Evolutionary conservation across 208 protist species (phyloP), one percentile per base, ranked within the genome.

Genomic region (Wallacemonas sp.): DNA sequence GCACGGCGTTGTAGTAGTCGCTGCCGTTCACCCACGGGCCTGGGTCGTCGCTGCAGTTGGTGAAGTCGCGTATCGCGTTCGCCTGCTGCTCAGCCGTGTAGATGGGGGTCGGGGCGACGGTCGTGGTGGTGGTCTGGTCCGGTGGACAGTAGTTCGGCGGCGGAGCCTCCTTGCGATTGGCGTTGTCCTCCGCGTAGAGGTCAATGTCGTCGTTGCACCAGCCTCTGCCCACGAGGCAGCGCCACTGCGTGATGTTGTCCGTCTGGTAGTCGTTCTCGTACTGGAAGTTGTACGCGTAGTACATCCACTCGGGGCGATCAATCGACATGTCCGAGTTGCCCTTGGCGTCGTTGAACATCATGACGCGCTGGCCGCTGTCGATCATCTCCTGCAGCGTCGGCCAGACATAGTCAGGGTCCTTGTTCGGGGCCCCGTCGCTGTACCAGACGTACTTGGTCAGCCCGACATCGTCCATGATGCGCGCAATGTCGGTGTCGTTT

Each of bases 181-280:
- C 33, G 25, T 64, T 64, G 25, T 59, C 52, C 4, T 59, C 52
- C 3, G 7, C 31, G 29, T 36, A 64, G 26, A 61, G 36, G n/a
- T 63, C 31, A 2, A 20, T 2, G 11, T 52, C 29, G 2, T 16
- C 1, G 23, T 55, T 75, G 66, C 75, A 81, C 75, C 75, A 81
- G 28, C 75, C 75, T 22, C 75, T 63, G 49, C 67, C 54, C 5
- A 81, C 66, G 23, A 57, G 50, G 57, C 75, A 81, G 20, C 65
- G 61, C 69, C 68, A 81, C 36, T 65, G 12, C 3, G 28, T 22
- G 31, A 72, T 49, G 4, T 26, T 42, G 12, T 23, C 23, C n/a
- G 70, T 81, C 8, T 50, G n/a, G 70, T 73, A 76, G 52, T 46
- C 54, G 75, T 81, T 81, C 66, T 81, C 75, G 44, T 65, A 81